phyloP scores from a whole-genome alignment of 352 stramenopile genomes.

The Pythium myriotylum region DNA sequence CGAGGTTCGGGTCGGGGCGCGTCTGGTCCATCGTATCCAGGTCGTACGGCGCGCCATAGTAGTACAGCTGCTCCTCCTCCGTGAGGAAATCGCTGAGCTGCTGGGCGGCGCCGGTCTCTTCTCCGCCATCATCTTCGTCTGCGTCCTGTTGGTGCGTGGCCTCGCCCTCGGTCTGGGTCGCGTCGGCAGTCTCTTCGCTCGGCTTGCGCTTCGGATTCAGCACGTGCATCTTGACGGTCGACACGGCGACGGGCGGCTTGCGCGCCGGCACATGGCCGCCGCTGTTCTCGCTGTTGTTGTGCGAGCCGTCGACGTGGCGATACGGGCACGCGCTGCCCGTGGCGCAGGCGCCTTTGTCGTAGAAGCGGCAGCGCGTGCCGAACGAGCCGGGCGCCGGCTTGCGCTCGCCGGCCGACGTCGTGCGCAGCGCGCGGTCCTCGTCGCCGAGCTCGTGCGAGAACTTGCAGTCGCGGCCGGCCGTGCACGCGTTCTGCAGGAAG shows the following conservation, averaged over 20 bases:
- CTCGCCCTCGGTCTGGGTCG: constrained; percentile 21
- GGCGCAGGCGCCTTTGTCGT: constrained; percentile 64
- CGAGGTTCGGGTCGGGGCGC: constrained; percentile 14
- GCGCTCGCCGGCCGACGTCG: constrained; percentile 40
- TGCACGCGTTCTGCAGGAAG: constrained; percentile 69
- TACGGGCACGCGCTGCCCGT: constrained; percentile 70
- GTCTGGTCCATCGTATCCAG: constrained; percentile 37
- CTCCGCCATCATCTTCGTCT: constrained; percentile 36
- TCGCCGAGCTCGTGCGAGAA: constrained; percentile 51
- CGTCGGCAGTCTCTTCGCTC: constrained; percentile 19
- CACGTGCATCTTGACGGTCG: constrained; percentile 37
- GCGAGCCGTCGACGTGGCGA: constrained; percentile 43
- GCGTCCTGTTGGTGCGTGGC: constrained; percentile 15
- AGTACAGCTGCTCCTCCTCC: constrained; percentile 84
- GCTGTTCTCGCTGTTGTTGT: constrained; percentile 18
- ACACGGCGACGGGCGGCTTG: constrained; percentile 19
- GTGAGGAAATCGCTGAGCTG: constrained; percentile 78
- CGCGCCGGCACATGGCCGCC: constrained; percentile 1
- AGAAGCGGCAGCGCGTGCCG: constrained; percentile 70
- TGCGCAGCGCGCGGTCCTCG: constrained; percentile 9
- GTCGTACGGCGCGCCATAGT: constrained; percentile 76
- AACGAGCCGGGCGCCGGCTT: constrained; percentile 46
- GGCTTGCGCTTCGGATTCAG: constrained; percentile 34
- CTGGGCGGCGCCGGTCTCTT: constrained; percentile 33
- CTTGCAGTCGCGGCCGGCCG: constrained; percentile 59